phyloP scores from a whole-genome alignment of 176 grass and related monocot genomes.

The Typha latifolia region DNA sequence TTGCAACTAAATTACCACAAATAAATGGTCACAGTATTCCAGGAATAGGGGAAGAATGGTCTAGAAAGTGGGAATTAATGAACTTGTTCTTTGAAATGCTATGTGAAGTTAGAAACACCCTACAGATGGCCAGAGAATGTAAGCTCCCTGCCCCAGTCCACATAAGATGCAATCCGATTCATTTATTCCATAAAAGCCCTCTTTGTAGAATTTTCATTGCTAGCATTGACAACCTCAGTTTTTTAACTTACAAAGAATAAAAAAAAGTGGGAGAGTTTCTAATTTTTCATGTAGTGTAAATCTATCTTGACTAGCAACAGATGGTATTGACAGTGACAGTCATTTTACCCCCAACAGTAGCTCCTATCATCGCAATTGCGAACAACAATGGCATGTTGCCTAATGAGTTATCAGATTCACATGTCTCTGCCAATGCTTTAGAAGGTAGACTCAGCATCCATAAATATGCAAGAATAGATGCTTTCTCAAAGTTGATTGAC shows the following conservation, averaged over 20 bases:
- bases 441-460: slow-evolving; percentile 39
- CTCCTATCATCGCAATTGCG: slow-evolving; percentile 84
- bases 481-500: slow-evolving; percentile 32
- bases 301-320: not conserved
- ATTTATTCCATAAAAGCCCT: not conserved
- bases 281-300: not conserved
- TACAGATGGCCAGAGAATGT: too few species aligned
- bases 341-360: slow-evolving; percentile 87
- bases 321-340: slow-evolving; percentile 5
- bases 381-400: slow-evolving; percentile 88
- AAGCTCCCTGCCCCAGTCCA: too few species aligned
- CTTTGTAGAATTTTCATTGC: not conserved
- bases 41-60: too few species aligned
- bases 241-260: too few species aligned
- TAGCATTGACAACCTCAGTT: too few species aligned
- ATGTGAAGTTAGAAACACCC: too few species aligned
- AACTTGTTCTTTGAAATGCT: too few species aligned
- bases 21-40: too few species aligned
- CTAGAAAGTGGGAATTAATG: too few species aligned
- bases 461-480: slow-evolving; percentile 29
- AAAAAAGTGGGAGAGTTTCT: too few species aligned
- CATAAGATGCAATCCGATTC: not conserved
- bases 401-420: slow-evolving; percentile 58
- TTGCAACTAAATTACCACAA: too few species aligned
- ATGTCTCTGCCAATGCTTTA: slow-evolving; percentile 65